phyloP scores from a whole-genome alignment of 805 yeast species.

The Kluyveromyces dobzhanskii region DNA sequence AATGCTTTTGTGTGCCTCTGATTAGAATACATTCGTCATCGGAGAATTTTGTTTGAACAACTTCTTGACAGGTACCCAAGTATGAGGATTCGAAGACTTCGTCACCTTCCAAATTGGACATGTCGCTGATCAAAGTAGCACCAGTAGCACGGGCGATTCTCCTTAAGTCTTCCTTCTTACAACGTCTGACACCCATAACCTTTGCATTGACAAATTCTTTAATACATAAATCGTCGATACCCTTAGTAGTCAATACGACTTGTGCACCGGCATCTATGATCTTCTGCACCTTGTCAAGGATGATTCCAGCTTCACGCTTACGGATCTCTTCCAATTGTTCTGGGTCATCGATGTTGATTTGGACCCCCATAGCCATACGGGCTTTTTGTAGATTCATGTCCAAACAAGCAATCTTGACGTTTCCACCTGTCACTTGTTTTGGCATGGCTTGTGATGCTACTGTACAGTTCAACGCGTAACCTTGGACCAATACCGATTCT shows the following conservation, averaged over 20 bases:
- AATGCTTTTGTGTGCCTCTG: constrained; percentile 84
- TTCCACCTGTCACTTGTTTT: constrained; percentile 37
- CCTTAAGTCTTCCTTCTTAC: constrained; percentile 92
- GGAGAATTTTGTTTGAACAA: constrained; percentile 79
- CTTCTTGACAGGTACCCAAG: constrained; percentile 86
- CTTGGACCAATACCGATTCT: constrained; percentile 82
- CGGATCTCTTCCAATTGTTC: constrained; percentile 91
- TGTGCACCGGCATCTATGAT: constrained; percentile 86
- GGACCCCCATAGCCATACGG: constrained; percentile 97
- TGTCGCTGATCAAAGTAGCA: constrained; percentile 76
- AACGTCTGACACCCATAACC: constrained; percentile 93
- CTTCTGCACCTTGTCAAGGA: constrained; percentile 73
- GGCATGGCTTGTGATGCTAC: constrained; percentile 97
- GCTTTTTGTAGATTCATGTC: constrained; percentile 94
- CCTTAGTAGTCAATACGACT: constrained; percentile 87
- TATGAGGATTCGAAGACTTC: constrained; percentile 81
- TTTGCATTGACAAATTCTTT: constrained; percentile 88
- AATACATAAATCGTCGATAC: constrained; percentile 86
- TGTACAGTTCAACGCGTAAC: constrained; percentile 95
- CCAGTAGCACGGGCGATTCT: constrained; percentile 98
- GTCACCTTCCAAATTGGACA: constrained; percentile 94
- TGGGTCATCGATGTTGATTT: constrained; percentile 93
- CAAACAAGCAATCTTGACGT: constrained; percentile 78
- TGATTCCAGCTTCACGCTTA: constrained; percentile 79
- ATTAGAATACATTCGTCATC: constrained; percentile 95